Evolutionary conservation across 352 stramenopile species (phyloP), one percentile per base, ranked within the genome.

Genomic region (Globisporangium nunn): DNA sequence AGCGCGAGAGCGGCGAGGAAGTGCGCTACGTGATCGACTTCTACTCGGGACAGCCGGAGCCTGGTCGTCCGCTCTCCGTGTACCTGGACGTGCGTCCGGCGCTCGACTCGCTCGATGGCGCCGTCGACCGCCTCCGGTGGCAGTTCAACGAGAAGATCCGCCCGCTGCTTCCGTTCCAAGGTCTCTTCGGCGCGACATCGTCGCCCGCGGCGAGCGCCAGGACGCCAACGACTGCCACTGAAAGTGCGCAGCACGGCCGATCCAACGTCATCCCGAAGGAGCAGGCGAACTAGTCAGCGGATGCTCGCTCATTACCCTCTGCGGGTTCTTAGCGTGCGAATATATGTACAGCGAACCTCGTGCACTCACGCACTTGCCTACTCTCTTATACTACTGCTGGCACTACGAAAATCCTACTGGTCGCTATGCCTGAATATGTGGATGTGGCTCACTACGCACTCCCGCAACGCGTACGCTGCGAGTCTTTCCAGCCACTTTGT

Each of bases 21-120:
- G 87, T 98, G 52, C 88, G 96, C 35, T 99, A 99, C 71, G 87
- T 99, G 43, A 99, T 99, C 77, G 97, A 99, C 75, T 99, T 99
- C 70, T 99, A 99, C 73, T 90, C 97, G 33, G 94, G 97, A 53
- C 93, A 98, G 77, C 78, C 56, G 5, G 66, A 72, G 62, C 78
- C 81, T 11, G 75, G 82, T 7, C 79, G 75, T 30, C 81, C 79
- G 37, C 81, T 98, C 30, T 97, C 82, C 17, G 93, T 99, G 48
- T 90, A 97, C 56, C 74, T 99, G 49, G 97, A 99, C 72, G 96
- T 99, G 18, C 81, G 97, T 47, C 97, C 97, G 8, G 97, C 97
- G 1, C 67, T 98, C 6, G 96, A 99, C 81, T 93, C 79, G 47
- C 63, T 95, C 30, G 76, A 87, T 49, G 75, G 76, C 54, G 48